Conservation (phyloP, 2,329 filamentous ascomycete genomes). For the Beauveria asiatica region DNA sequence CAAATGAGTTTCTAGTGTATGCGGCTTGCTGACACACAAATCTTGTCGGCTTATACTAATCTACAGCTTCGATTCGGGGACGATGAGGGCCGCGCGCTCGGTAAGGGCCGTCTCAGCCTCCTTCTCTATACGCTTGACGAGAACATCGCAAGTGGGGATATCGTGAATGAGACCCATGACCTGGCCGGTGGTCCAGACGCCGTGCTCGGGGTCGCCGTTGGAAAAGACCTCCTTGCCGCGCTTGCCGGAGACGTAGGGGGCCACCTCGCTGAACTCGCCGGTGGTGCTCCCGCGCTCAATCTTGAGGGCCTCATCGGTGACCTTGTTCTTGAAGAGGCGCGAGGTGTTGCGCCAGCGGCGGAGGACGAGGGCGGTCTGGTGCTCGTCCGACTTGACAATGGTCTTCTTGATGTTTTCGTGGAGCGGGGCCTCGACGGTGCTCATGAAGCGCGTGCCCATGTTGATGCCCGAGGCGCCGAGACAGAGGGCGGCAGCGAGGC, state of each 20-base stretch:
- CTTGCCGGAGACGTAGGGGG: slow-evolving; percentile 80
- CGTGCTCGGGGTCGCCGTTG: slow-evolving; percentile 83
- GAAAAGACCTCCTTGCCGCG: slow-evolving; percentile 84
- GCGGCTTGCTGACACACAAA: background rate
- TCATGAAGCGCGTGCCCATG: slow-evolving; percentile 98
- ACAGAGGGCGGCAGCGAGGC: slow-evolving; percentile 80
- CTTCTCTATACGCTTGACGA: slow-evolving; percentile 66
- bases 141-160: slow-evolving; percentile 63
- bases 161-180: slow-evolving; percentile 86
- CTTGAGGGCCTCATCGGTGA: slow-evolving; percentile 69
- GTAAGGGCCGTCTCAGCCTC: slow-evolving; percentile 62
- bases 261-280: slow-evolving; percentile 84
- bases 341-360: slow-evolving; percentile 90
- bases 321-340: slow-evolving; percentile 83
- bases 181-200: slow-evolving; percentile 95
- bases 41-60: background rate
- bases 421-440: slow-evolving; percentile 85
- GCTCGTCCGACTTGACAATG: slow-evolving; percentile 83
- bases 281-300: slow-evolving; percentile 75
- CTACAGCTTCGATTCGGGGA: slow-evolving; percentile 51
- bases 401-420: slow-evolving; percentile 89
- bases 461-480: slow-evolving; percentile 92
- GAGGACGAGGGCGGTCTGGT: slow-evolving; percentile 81
- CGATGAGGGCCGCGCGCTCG: slow-evolving; percentile 48
- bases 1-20: background rate